phyloP scores from a whole-genome alignment of 371 early-diverging fungal species.

The Umbelopsis sp. region DNA sequence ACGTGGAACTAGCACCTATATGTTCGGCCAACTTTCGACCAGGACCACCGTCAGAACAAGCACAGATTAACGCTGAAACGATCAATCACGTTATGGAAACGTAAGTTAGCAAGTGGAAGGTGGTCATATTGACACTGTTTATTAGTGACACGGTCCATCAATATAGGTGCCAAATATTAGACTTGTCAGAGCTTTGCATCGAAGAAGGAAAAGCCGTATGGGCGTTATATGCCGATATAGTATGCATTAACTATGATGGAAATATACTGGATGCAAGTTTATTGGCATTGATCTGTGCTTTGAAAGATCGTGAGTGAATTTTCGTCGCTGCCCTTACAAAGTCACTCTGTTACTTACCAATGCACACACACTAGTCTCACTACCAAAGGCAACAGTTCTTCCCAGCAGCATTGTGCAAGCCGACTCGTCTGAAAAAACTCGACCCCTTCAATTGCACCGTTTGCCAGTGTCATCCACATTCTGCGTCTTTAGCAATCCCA shows the following conservation, averaged over 20 bases:
- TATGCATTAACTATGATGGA: conserved; percentile 91
- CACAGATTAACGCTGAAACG: conserved; percentile 84
- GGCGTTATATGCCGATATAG: conserved; percentile 89
- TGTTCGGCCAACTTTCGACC: conserved; percentile 83
- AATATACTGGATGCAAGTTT: conserved; percentile 89
- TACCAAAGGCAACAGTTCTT: conserved; percentile 66
- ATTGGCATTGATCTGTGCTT: conserved; percentile 74
- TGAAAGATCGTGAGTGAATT: conserved; percentile 61
- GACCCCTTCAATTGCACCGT: conserved; percentile 53
- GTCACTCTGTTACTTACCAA: background rate
- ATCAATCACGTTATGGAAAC: conserved; percentile 70
- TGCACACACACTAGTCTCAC: conserved; percentile 50
- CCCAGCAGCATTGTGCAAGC: conserved; percentile 66
- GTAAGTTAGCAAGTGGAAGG: conserved; percentile 32
- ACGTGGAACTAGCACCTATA: conserved; percentile 88
- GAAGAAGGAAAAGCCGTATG: conserved; percentile 84
- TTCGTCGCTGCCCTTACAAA: background rate
- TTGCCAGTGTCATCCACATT: conserved; percentile 70
- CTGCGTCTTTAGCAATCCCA: conserved; percentile 64
- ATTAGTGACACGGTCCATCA: background rate
- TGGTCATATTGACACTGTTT: conserved; percentile 3
- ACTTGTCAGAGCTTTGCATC: conserved; percentile 80
- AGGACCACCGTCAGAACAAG: conserved; percentile 87
- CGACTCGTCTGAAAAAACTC: conserved; percentile 44
- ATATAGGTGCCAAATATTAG: conserved; percentile 61